These are phyloP conservation scores for Colletotrichum tanaceti DNA, from an alignment of 2,329 filamentous ascomycete species.

Conservation along the genomic window DNA sequence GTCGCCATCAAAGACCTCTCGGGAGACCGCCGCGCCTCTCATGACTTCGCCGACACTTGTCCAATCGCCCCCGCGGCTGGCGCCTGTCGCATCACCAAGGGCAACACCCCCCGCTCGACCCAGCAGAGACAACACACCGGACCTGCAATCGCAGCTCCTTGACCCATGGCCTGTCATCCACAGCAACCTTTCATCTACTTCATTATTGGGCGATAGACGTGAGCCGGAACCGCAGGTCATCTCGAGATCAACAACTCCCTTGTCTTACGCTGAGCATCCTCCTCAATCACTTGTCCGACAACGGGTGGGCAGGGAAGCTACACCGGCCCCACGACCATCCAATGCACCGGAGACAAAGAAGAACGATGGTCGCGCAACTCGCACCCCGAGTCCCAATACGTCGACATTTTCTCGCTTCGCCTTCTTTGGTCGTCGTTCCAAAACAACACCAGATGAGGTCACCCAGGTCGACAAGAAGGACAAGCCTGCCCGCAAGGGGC, in stretches of 20 bases:
- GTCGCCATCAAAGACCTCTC: constrained; percentile 54
- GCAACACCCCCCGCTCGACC: constrained; percentile 67
- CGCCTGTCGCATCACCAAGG: constrained; percentile 47
- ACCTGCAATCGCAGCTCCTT: constrained; percentile 67
- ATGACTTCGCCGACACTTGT: constrained; percentile 42
- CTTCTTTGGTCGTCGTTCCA: constrained; percentile 80
- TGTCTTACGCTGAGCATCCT: constrained; percentile 48
- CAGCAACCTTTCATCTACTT: constrained; percentile 67
- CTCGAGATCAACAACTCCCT: constrained; percentile 51
- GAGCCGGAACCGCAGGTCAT: constrained; percentile 53
- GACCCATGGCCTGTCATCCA: constrained; percentile 68
- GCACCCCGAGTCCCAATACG: constrained; percentile 67
- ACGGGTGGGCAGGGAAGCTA: constrained; percentile 51
- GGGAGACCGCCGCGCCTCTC: constrained; percentile 44
- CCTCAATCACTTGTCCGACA: constrained; percentile 44
- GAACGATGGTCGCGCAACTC: constrained; percentile 48
- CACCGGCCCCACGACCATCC: constrained; percentile 46
- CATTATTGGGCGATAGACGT: constrained; percentile 59
- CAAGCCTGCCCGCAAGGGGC: constrained; percentile 75
- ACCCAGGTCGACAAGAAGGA: constrained; percentile 66
- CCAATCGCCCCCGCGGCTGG: constrained; percentile 44
- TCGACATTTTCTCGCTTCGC: constrained; percentile 76
- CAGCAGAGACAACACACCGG: constrained; percentile 75
- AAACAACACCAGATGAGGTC: constrained; percentile 67
- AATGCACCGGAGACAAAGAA: constrained; percentile 40